phyloP scores from a whole-genome alignment of 2,329 filamentous ascomycete species.

The Calonectria hawksworthii region DNA sequence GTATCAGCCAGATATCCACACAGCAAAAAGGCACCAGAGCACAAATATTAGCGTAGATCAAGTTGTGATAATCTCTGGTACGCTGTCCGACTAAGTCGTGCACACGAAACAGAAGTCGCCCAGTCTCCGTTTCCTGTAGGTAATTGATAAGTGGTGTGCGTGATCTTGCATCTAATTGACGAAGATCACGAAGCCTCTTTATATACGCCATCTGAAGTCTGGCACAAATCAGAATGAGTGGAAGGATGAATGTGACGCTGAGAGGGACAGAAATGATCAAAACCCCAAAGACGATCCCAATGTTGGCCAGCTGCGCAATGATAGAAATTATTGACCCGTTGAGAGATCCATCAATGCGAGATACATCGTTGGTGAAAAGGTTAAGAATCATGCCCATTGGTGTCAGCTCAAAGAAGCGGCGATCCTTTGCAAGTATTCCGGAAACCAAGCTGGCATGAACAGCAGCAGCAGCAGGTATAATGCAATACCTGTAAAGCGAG shows the following conservation, averaged over 20 bases:
- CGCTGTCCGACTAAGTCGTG: neutral
- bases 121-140: neutral
- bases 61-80: neutral
- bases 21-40: neutral
- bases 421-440: neutral
- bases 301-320: neutral
- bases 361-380: slow-evolving; percentile 10
- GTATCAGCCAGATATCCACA: neutral
- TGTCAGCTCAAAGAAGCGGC: neutral
- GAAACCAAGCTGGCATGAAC: neutral
- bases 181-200: neutral
- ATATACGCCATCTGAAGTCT: neutral
- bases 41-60: neutral
- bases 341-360: neutral
- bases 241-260: neutral
- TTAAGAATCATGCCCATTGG: neutral
- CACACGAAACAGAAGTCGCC: neutral
- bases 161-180: neutral
- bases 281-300: neutral
- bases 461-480: neutral
- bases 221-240: neutral
- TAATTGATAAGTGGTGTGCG: neutral
- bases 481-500: neutral
- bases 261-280: neutral
- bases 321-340: neutral